Percentiles rank a stretch among this genome's conserved stretches.
phyloP scores from a whole-genome alignment of 2,329 filamentous ascomycete genomes.

The Metarhizium album region DNA sequence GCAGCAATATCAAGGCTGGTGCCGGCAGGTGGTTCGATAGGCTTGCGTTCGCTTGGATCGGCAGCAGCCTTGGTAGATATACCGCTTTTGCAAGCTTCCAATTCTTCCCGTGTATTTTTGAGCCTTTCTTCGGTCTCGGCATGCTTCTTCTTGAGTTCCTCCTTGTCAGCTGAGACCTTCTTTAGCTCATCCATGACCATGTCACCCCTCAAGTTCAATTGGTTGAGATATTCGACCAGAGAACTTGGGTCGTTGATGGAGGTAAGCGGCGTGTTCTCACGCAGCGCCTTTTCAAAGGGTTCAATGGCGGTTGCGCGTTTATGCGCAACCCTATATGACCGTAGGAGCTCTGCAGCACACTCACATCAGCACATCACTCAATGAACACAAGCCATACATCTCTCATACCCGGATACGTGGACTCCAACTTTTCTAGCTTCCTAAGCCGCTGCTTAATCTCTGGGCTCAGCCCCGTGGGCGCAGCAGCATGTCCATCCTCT shows the following conservation, averaged over 20 bases:
- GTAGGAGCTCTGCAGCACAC: slow-evolving; percentile 57
- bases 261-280: slow-evolving; percentile 84
- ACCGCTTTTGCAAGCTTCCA: slow-evolving; percentile 36
- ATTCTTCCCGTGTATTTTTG: slow-evolving; percentile 51
- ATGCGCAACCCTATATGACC: slow-evolving; percentile 87
- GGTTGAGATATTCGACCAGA: slow-evolving; percentile 80
- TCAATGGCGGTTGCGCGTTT: slow-evolving; percentile 79
- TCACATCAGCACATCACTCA: not conserved
- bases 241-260: slow-evolving; percentile 79
- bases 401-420: slow-evolving; percentile 66
- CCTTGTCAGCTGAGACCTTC: slow-evolving; percentile 70
- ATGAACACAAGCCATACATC: slow-evolving; percentile 4
- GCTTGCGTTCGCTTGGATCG: slow-evolving; percentile 25
- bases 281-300: slow-evolving; percentile 81
- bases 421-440: slow-evolving; percentile 83
- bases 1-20: slow-evolving; percentile 7
- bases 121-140: slow-evolving; percentile 57
- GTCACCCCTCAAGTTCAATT: slow-evolving; percentile 74
- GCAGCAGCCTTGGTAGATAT: slow-evolving; percentile 16
- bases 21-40: slow-evolving; percentile 6
- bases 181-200: slow-evolving; percentile 95
- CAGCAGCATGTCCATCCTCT: slow-evolving; percentile 1
- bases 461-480: slow-evolving; percentile 49
- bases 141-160: slow-evolving; percentile 66
- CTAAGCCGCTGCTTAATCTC: slow-evolving; percentile 68